Conservation (phyloP, 192 early-diverging fungal genomes). For the Backusella luteola region DNA sequence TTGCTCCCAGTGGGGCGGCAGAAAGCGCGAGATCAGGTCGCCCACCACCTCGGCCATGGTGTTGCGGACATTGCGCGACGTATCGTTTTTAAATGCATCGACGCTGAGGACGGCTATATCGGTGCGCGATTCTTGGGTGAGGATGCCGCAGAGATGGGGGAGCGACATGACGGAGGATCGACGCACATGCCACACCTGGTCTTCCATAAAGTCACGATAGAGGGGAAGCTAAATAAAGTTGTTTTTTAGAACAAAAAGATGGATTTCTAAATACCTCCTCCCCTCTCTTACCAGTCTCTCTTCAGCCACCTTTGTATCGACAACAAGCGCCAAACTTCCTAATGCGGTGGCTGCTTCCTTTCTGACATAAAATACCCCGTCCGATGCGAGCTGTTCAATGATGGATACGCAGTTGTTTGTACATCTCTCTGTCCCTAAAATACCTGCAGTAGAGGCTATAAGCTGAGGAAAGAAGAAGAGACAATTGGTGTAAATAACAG, state of each 20-base stretch:
- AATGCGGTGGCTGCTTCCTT: slow-evolving; percentile 48
- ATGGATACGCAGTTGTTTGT: slow-evolving; percentile 44
- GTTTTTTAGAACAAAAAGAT: neutral
- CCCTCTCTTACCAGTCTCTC: slow-evolving; percentile 42
- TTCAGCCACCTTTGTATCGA: slow-evolving; percentile 31
- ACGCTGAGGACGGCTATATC: slow-evolving; percentile 42
- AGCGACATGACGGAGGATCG: slow-evolving; percentile 47
- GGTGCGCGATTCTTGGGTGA: slow-evolving; percentile 44
- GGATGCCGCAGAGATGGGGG: slow-evolving; percentile 43
- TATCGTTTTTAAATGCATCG: slow-evolving; percentile 46
- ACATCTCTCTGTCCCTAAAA: slow-evolving; percentile 47
- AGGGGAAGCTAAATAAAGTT: slow-evolving; percentile 38
- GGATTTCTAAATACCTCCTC: no score
- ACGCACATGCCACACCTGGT: slow-evolving; percentile 60
- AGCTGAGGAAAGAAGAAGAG: slow-evolving; percentile 33
- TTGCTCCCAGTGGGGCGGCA: slow-evolving; percentile 36
- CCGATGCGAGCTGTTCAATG: slow-evolving; percentile 43
- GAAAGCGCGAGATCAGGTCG: slow-evolving; percentile 52
- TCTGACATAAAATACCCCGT: slow-evolving; percentile 54
- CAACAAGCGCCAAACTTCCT: slow-evolving; percentile 38
- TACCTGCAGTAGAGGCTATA: slow-evolving; percentile 40
- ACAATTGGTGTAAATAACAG: neutral
- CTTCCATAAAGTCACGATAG: slow-evolving; percentile 47
- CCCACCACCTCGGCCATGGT: slow-evolving; percentile 53
- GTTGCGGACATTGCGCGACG: slow-evolving; percentile 50